A percentile compares a stretch with the other conserved stretches of the same genome.
phyloP scores from a whole-genome alignment of 2,329 filamentous ascomycete genomes.

The Immersiporthe knoxdaviesiana region DNA sequence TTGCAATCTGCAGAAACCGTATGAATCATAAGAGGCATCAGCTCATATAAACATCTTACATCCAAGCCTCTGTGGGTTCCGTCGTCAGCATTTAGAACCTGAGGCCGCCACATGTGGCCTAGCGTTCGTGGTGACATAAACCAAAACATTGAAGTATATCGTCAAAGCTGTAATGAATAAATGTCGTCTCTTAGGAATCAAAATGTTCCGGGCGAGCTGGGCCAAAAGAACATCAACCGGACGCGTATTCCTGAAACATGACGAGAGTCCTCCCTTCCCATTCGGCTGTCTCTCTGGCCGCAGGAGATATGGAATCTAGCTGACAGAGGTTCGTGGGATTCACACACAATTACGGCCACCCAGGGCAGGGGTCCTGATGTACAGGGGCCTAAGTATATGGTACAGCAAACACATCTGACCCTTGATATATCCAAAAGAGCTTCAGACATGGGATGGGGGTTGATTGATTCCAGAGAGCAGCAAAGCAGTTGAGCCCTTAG shows the following conservation, averaged over 20 bases:
- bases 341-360: background rate
- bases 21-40: too few species aligned
- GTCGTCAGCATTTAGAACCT: background rate
- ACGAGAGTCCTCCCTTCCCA: background rate
- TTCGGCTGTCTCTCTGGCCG: background rate
- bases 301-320: background rate
- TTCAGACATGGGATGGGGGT: background rate
- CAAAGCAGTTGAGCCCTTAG: background rate
- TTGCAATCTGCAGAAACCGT: background rate
- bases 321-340: background rate
- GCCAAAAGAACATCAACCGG: background rate
- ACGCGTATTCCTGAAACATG: background rate
- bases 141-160: background rate
- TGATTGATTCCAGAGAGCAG: background rate
- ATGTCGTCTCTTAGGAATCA: background rate
- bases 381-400: background rate
- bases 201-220: background rate
- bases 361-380: background rate
- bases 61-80: background rate
- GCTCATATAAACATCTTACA: background rate
- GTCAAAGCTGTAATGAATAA: background rate
- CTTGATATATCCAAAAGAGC: background rate
- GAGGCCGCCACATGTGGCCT: background rate
- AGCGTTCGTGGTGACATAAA: background rate
- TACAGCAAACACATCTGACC: background rate